Evolutionary conservation across 768 basidiomycete species (phyloP).

Genomic region (Rickenella mellea): DNA sequence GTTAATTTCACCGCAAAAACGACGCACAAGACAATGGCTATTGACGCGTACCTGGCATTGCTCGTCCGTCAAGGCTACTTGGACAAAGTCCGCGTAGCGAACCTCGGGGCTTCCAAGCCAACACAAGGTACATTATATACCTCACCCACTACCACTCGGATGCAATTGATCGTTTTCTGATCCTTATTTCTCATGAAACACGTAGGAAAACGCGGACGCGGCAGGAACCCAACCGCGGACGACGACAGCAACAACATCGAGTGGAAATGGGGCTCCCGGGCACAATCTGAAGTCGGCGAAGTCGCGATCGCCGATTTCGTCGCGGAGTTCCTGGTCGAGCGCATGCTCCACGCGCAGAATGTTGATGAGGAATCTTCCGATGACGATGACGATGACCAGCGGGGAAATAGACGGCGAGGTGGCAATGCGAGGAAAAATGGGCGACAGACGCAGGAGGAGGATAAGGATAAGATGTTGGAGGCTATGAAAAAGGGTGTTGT

Average conservation of each 20-base stretch:
- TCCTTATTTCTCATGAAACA: no score
- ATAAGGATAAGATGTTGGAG: conserved; percentile 7
- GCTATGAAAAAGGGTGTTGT: conserved; percentile 7
- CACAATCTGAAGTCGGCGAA: conserved; percentile 80
- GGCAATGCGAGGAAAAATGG: conserved; percentile 7
- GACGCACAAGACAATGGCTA: conserved; percentile 38
- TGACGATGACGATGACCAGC: conserved; percentile 16
- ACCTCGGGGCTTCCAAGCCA: conserved; percentile 38
- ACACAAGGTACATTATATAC: conserved; percentile 28
- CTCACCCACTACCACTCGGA: no score
- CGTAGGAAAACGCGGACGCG: conserved; percentile 3
- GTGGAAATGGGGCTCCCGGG: conserved; percentile 82
- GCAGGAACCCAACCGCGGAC: conserved; percentile 16
- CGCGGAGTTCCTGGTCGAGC: conserved; percentile 66
- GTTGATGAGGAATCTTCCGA: conserved; percentile 18
- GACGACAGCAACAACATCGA: conserved; percentile 41
- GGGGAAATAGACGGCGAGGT: no score
- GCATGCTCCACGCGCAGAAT: conserved; percentile 17
- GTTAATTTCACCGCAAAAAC: conserved; percentile 44
- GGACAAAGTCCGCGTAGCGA: conserved; percentile 52
- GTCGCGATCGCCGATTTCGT: conserved; percentile 64
- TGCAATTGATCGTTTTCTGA: no score
- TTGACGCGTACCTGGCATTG: conserved; percentile 57
- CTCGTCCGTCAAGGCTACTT: conserved; percentile 71
- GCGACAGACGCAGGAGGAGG: conserved; percentile 1